Evolutionary conservation across 2,329 filamentous ascomycete genomes (phyloP).

Genomic region (Aquanectria penicillioides): DNA sequence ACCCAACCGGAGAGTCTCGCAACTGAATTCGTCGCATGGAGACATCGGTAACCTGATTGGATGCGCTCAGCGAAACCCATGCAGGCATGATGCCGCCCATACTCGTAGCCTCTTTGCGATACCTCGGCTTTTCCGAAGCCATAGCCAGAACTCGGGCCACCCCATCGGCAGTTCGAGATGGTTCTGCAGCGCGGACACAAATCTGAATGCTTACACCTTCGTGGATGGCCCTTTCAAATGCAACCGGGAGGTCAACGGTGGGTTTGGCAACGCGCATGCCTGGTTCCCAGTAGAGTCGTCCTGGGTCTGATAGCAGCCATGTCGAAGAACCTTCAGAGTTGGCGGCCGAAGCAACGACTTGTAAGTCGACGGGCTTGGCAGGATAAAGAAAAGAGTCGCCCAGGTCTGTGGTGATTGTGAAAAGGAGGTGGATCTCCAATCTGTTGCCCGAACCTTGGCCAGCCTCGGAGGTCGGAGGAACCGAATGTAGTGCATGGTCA

Average conservation of each 20-base stretch:
- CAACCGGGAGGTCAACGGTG: constrained; percentile 39
- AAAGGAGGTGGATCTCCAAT: constrained; percentile 53
- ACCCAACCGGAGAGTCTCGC: constrained; percentile 31
- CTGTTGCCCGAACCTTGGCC: constrained; percentile 33
- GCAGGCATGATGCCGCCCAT: constrained; percentile 56
- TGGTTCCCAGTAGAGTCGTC: constrained; percentile 43
- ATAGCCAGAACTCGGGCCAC: constrained; percentile 40
- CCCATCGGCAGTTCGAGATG: constrained; percentile 39
- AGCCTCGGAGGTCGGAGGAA: constrained; percentile 60
- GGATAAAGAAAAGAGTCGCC: constrained; percentile 65
- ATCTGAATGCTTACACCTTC: constrained; percentile 40
- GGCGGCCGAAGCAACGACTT: constrained; percentile 45
- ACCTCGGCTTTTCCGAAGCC: constrained; percentile 29
- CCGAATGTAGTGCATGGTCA: constrained; percentile 66
- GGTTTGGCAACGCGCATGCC: constrained; percentile 55
- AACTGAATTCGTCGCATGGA: constrained; percentile 44
- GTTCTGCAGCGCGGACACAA: constrained; percentile 41
- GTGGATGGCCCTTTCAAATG: constrained; percentile 39
- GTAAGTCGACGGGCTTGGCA: constrained; percentile 55
- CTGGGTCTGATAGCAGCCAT: constrained; percentile 39
- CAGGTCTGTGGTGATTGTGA: constrained; percentile 67
- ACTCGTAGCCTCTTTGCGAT: constrained; percentile 27
- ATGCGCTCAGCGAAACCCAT: constrained; percentile 49
- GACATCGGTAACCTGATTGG: constrained; percentile 34
- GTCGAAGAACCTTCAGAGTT: constrained; percentile 33